Conservation (phyloP, 1,284 basidiomycete genomes). For the Erythrobasidium hasegawianum region DNA sequence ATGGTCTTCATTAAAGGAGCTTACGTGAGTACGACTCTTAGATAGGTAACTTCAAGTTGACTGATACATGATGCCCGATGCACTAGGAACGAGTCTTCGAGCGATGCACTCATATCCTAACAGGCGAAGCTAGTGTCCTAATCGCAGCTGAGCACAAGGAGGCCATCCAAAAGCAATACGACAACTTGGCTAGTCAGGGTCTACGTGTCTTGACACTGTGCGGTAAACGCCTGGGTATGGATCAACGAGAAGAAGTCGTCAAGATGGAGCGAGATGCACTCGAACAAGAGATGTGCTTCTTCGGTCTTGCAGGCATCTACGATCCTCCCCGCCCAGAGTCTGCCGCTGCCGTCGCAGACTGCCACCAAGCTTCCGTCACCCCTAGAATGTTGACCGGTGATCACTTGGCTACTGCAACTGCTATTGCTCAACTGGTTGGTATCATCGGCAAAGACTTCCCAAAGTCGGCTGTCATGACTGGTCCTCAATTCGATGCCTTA, state of each 20-base stretch:
- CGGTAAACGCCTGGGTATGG: conserved; percentile 42
- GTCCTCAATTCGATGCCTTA: conserved; percentile 61
- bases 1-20: conserved; percentile 60
- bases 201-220: conserved; percentile 55
- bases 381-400: conserved; percentile 62
- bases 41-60: too few species aligned
- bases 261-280: conserved; percentile 54
- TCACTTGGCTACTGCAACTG: conserved; percentile 51
- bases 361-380: conserved; percentile 62
- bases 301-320: conserved; percentile 63
- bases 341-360: conserved; percentile 60
- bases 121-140: conserved; percentile 43
- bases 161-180: conserved; percentile 55
- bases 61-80: too few species aligned
- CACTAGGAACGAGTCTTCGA: conserved; percentile 59
- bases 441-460: conserved; percentile 55
- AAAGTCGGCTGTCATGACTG: conserved; percentile 49
- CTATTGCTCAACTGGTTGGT: conserved; percentile 51
- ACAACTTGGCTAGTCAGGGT: conserved; percentile 59
- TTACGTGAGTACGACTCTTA: too few species aligned
- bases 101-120: conserved; percentile 52
- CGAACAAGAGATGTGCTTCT: conserved; percentile 60
- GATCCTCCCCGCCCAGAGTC: conserved; percentile 69
- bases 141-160: conserved; percentile 51
- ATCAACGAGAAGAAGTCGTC: conserved; percentile 41